Percentiles rank a stretch among this genome's conserved stretches.
Conservation (phyloP, 257 asterid genomes). For the Solanum rostratum region DNA sequence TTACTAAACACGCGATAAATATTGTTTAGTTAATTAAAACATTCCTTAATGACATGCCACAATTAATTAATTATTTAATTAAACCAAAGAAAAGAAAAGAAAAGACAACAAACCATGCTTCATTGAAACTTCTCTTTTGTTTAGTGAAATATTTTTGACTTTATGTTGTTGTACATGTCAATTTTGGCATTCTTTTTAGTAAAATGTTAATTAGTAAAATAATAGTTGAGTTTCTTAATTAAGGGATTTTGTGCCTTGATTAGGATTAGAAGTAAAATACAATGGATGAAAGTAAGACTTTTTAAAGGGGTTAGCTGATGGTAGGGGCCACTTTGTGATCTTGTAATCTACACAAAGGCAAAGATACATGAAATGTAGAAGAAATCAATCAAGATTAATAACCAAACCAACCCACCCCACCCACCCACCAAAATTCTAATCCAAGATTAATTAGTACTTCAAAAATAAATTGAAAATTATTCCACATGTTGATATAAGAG, state of each 20-base stretch:
- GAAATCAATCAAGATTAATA: conserved; percentile 13
- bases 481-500: conserved; percentile 21
- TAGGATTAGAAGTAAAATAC: conserved; percentile 11
- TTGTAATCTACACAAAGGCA: conserved; percentile 2
- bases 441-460: conserved; percentile 11
- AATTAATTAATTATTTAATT: not conserved
- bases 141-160: not conserved
- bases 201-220: not conserved
- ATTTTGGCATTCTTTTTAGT: conserved; percentile 28
- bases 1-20: not conserved
- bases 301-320: not conserved
- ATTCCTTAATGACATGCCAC: not conserved
- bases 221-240: not conserved
- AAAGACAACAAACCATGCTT: not conserved
- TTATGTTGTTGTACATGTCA: conserved; percentile 16
- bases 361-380: conserved; percentile 1
- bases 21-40: not conserved
- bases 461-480: not conserved
- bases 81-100: not conserved
- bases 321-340: conserved; percentile 24
- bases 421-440: conserved; percentile 13
- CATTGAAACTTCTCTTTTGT: conserved; percentile 5
- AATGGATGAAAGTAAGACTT: conserved; percentile 11
- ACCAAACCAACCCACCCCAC: conserved; percentile 6
- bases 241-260: conserved; percentile 8